Percentiles rank a stretch among this genome's conserved stretches.
Conservation (phyloP, 257 asterid genomes). For the Rauvolfia tetraphylla region DNA sequence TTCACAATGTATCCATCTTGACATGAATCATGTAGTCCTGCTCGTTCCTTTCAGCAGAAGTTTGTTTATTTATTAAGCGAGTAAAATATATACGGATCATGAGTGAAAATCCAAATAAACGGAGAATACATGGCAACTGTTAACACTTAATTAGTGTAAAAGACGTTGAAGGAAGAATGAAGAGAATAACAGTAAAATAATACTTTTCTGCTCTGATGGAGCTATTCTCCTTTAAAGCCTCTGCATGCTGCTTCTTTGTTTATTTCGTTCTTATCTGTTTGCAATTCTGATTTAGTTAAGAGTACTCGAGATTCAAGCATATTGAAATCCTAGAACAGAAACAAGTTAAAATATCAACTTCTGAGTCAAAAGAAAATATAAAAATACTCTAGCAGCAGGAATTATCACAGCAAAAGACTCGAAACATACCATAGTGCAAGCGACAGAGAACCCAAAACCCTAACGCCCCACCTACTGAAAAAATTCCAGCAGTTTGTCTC, state of each 20-base stretch:
- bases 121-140: background rate
- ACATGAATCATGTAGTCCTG: background rate
- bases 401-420: background rate
- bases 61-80: background rate
- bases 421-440: constrained; percentile 65
- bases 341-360: background rate
- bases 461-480: constrained; percentile 72
- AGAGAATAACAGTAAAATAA: background rate
- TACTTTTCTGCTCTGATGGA: background rate
- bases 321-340: background rate
- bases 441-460: constrained; percentile 93
- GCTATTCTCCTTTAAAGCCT: background rate
- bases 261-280: background rate
- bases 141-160: background rate
- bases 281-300: background rate
- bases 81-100: background rate
- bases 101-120: background rate
- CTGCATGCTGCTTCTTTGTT: background rate
- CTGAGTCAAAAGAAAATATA: background rate
- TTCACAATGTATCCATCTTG: background rate
- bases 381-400: background rate
- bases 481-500: constrained; percentile 87
- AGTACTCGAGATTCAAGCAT: background rate
- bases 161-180: background rate
- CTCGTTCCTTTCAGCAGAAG: background rate